Percentiles rank a stretch among this genome's conserved stretches.
These are phyloP conservation scores for Daucus carota DNA, from an alignment of 129 eudicot species.

Conservation along the genomic window DH1_v3.0 NC_030388.2:31198001-31198500, in stretches of 20 bases:
- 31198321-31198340: constrained; percentile 13
- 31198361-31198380: neutral
- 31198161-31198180: neutral
- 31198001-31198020: constrained; percentile 7
- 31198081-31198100: neutral
- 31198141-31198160: neutral
- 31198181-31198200: constrained; percentile 17
- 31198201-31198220: constrained; percentile 3
- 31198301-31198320: constrained; percentile 13
- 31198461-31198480: neutral
- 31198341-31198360: constrained; percentile 5
- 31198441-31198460: neutral
- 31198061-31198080: neutral
- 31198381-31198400: neutral
- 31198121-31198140: constrained; percentile 5
- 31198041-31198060: neutral
- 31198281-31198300: constrained; percentile 15
- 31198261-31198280: constrained; percentile 7
- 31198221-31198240: constrained; percentile 13
- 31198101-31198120: neutral
- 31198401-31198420: neutral
- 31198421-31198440: neutral
- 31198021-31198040: constrained; percentile 4
- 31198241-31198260: constrained; percentile 15
- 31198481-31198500: neutral